These are phyloP conservation scores for Lentinus brumalis DNA, from an alignment of 768 basidiomycete genomes.

Conservation along the genomic window DNA sequence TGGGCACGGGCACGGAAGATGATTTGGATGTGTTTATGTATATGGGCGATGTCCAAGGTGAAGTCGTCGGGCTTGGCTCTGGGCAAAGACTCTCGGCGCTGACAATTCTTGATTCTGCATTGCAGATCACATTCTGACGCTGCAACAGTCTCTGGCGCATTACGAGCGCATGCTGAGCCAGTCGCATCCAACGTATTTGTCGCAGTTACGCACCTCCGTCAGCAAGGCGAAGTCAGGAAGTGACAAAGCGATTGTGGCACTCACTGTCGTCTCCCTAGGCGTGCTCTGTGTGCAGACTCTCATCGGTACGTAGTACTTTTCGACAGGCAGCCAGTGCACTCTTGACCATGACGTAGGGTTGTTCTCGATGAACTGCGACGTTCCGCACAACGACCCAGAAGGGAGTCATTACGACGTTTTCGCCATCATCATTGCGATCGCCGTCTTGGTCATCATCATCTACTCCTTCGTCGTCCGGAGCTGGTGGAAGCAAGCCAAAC, in stretches of 20 bases:
- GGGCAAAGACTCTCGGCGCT: background rate
- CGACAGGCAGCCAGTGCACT: background rate
- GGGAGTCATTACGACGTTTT: constrained; percentile 52
- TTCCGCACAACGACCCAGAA: constrained; percentile 57
- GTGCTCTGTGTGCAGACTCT: constrained; percentile 65
- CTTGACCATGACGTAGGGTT: constrained; percentile 46
- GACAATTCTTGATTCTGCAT: background rate
- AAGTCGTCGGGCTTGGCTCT: background rate
- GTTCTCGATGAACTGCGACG: constrained; percentile 64
- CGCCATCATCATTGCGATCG: constrained; percentile 50
- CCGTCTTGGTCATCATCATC: constrained; percentile 44
- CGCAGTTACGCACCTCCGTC: constrained; percentile 68
- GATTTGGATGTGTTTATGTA: constrained; percentile 80
- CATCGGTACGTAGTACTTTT: constrained; percentile 45
- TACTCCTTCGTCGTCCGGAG: constrained; percentile 53
- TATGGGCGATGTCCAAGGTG: constrained; percentile 91
- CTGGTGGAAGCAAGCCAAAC: constrained; percentile 66
- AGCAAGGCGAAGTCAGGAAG: constrained; percentile 59
- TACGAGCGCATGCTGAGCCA: constrained; percentile 89
- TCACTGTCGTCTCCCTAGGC: constrained; percentile 68
- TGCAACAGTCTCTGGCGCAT: constrained; percentile 82
- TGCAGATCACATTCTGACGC: constrained; percentile 84
- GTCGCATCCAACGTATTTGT: constrained; percentile 83
- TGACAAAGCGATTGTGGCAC: constrained; percentile 65
- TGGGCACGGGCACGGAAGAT: constrained; percentile 43